Evolutionary conservation across 75 land plant species (phyloP).

Genomic region (Azolla pinnata): DNA sequence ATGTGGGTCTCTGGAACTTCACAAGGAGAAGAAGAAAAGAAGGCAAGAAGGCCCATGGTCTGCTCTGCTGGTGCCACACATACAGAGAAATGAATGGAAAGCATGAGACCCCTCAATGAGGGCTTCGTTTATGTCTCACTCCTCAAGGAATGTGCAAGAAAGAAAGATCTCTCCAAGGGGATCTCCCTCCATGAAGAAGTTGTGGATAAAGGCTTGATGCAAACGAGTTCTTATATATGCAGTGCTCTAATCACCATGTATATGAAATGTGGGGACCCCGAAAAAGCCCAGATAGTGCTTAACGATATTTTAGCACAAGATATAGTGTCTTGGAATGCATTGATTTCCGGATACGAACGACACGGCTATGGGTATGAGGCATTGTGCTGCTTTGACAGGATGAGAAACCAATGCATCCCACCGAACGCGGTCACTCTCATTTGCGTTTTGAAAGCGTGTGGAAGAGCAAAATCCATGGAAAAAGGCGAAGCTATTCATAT

Average conservation of each 20-base stretch:
- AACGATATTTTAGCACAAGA: conserved; percentile 15
- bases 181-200: neutral
- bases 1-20: no score
- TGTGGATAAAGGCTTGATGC: neutral
- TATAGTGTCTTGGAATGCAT: conserved; percentile 47
- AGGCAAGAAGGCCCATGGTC: no score
- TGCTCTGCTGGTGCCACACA: no score
- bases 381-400: conserved; percentile 18
- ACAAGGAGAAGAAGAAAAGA: no score
- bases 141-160: neutral
- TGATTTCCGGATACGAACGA: conserved; percentile 29
- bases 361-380: conserved; percentile 20
- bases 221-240: neutral
- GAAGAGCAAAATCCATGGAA: conserved; percentile 22
- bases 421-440: conserved; percentile 38
- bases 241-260: neutral
- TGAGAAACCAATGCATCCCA: conserved; percentile 19
- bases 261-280: neutral
- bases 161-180: neutral
- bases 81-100: no score
- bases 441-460: conserved; percentile 50
- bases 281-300: conserved; percentile 10
- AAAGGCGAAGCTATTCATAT: conserved; percentile 29
- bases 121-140: neutral
- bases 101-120: no score